Evolutionary conservation across 2,329 filamentous ascomycete genomes (phyloP), one percentile per base, ranked within the genome.

Genomic region (Beauveria brongniartii): DNA sequence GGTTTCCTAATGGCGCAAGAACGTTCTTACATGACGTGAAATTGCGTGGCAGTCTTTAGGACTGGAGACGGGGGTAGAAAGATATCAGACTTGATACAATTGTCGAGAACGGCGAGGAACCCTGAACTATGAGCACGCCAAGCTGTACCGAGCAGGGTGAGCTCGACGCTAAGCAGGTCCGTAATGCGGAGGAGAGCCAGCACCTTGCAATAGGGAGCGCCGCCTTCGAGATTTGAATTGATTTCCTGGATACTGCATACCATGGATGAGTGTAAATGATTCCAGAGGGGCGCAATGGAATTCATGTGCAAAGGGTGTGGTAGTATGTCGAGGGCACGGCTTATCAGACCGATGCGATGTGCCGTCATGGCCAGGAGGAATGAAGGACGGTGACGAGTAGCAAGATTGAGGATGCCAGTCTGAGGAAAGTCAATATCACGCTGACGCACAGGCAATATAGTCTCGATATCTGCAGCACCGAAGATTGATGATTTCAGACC

Each of bases 51-150:
- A 18, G 34, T 24, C 3, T n/a, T n/a, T 10, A 56, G n/a, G 28
- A 41, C 41, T 22, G 26, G 40, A 22, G 54, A 56, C 9, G 28
- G 10, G 12, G 41, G 41, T n/a, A 56, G 37, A 3, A 20, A 4
- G 5, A 12, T 20, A 26, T 28, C 26, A 14, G n/a, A 4, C 16
- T 16, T 43, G 22, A 37, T 43, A 9, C 40, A 34, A 7, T 18
- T 47, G 18, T 43, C n/a, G 20, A 57, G 34, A 28, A 57, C 30
- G 53, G 55, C 34, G 28, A 57, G 44, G 10, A 57, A 57, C 0
- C 55, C 55, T 5, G 55, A 48, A 34, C 14, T 50, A 22, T 57
- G 55, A 50, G 55, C 43, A 10, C 55, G 55, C 55, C 55, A 57
- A 8, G 55, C 26, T 10, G 55, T 57, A 34, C 55, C 55, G 14